A percentile compares a stretch with the other conserved stretches of the same genome.
Conservation (phyloP, 23 red algal species). For the Gracilaria gracilis region DNA sequence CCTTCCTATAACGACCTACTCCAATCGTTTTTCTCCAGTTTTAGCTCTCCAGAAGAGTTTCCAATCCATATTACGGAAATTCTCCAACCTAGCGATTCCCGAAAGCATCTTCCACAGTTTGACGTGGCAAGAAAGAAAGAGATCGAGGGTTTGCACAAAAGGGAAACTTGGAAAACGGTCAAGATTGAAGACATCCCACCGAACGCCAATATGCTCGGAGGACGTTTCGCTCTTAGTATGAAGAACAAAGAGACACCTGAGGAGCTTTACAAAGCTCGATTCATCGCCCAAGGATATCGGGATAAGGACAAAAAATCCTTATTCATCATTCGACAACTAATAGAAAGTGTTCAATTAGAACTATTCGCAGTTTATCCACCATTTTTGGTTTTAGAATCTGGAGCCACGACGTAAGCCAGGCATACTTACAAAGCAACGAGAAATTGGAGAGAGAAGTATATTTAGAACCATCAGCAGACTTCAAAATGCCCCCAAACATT, state of each 20-base stretch:
- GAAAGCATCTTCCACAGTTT: background rate
- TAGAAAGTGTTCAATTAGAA: background rate
- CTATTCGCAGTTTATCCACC: conserved; percentile 10
- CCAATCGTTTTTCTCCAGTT: background rate
- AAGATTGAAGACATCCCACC: background rate
- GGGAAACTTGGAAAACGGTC: background rate
- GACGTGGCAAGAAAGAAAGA: background rate
- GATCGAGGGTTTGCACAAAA: background rate
- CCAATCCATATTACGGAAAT: background rate
- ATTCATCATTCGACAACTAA: background rate
- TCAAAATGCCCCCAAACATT: background rate
- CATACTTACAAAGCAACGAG: conserved; percentile 18
- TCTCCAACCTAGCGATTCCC: background rate
- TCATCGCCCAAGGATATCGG: conserved; percentile 13
- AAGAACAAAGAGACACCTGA: conserved; percentile 36
- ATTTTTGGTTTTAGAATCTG: background rate
- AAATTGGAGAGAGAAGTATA: background rate
- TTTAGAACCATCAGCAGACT: background rate
- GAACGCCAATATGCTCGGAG: background rate
- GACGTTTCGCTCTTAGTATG: conserved; percentile 37
- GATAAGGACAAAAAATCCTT: conserved; percentile 4
- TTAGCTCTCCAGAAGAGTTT: background rate
- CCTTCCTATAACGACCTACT: background rate
- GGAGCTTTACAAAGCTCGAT: background rate
- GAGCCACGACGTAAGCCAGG: conserved; percentile 11